phyloP scores from a whole-genome alignment of 192 early-diverging fungal species.

The Kickxella alabastrina region DNA sequence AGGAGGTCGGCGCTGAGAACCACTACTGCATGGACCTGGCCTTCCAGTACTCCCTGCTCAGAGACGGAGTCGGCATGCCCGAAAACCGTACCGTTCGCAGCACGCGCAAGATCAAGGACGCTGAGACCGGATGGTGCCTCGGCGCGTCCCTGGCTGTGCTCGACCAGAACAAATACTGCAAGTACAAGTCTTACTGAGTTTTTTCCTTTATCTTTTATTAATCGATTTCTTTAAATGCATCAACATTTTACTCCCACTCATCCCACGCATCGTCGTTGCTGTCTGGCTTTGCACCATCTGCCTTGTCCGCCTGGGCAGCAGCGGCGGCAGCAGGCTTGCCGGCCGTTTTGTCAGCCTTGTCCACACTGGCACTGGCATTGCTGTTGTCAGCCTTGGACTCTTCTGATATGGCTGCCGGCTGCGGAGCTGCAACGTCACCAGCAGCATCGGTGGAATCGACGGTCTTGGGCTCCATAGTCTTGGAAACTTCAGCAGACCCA shows the following conservation, averaged over 20 bases:
- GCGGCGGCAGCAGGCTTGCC: constrained; percentile 1
- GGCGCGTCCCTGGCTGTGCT: constrained; percentile 87
- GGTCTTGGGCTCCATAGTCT: neutral
- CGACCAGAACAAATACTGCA: constrained; percentile 53
- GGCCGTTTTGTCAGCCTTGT: neutral
- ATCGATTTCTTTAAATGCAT: neutral
- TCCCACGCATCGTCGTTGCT: constrained; percentile 36
- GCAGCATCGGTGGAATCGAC: neutral
- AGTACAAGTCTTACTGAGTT: constrained; percentile 1
- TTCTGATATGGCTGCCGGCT: too few species aligned
- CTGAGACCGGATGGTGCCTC: constrained; percentile 96
- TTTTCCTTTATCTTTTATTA: neutral
- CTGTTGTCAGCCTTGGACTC: neutral
- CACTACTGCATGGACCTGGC: constrained; percentile 89
- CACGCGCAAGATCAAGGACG: constrained; percentile 86
- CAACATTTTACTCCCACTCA: constrained; percentile 36
- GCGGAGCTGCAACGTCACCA: neutral
- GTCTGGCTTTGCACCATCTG: constrained; percentile 1
- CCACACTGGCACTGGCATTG: neutral
- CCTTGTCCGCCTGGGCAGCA: neutral
- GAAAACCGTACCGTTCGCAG: constrained; percentile 65
- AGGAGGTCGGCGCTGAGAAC: constrained; percentile 51
- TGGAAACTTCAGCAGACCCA: neutral
- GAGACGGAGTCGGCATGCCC: constrained; percentile 79
- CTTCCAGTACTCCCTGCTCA: constrained; percentile 81